Evolutionary conservation across 2,329 filamentous ascomycete genomes (phyloP), one percentile per base, ranked within the genome.

Genomic region (Immersiporthe knoxdaviesiana): DNA sequence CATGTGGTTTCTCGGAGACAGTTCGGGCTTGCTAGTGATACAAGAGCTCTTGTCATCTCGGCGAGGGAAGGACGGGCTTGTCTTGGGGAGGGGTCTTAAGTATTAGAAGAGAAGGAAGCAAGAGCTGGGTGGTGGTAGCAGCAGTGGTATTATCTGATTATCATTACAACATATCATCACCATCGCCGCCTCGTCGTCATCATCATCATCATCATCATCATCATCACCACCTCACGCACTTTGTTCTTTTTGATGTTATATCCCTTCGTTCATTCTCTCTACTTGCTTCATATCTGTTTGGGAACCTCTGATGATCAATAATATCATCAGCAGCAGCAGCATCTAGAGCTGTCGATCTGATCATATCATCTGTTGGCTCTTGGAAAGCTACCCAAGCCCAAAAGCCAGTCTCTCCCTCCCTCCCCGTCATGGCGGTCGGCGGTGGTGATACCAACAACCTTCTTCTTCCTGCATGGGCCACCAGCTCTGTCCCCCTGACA

Each of bases 1-100:
- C 10, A 24, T 66, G 35, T 52, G 39, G 39, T 37, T 58, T 50
- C 69, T 69, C 69, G 67, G 67, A 64, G 39, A 60, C 47, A 64
- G 52, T 56, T 70, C 67, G 66, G 66, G 30, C 16, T 56, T 58
- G 60, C n/a, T 35, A 24, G 39, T 60, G 16, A 44, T 35, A 44
- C 52, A 59, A 27, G n/a, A n/a, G n/a, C n/a, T n/a, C n/a, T 27
- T 47, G 44, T 47, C 44, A 47, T 44, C 41, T 44, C 35, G 14
- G 41, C 14, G 41, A 18, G 41, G 41, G 44, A 47, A n/a, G 44
- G 21, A 47, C 44, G 44, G 8, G 44, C 44, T n/a, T n/a, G 21
- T 10, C 44, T 47, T 47, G 44, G 44, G 44, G 44, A 47, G 44
- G 21, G n/a, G n/a, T n/a, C n/a, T n/a, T 11, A 47, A 47, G 21